Conservation (phyloP, 1,284 basidiomycete genomes). For the Gastroboletus turbinatus region DNA sequence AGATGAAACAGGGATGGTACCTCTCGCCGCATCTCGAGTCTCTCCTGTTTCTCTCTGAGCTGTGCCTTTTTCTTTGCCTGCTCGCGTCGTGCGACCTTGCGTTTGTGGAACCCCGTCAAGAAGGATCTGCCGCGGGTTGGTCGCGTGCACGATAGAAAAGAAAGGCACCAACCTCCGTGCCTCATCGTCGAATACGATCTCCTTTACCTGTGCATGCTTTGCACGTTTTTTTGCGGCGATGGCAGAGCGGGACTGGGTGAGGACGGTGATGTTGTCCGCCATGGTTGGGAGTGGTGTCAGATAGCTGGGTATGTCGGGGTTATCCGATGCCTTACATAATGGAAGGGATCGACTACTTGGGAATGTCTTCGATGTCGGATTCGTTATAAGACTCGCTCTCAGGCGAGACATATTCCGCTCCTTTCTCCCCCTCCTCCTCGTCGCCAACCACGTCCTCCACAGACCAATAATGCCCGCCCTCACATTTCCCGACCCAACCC, state of each 20-base stretch:
- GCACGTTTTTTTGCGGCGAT: constrained; percentile 62
- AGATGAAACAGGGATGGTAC: constrained; percentile 40
- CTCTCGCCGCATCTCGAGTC: constrained; percentile 66
- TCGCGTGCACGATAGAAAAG: not conserved
- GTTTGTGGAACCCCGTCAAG: constrained; percentile 85
- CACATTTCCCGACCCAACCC: constrained; percentile 9
- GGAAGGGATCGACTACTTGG: constrained; percentile 32
- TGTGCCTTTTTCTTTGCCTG: constrained; percentile 64
- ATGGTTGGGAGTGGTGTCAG: constrained; percentile 11
- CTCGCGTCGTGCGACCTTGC: constrained; percentile 76
- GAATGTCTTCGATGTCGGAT: constrained; percentile 32
- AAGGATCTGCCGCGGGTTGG: constrained; percentile 57
- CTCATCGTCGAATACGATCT: constrained; percentile 76
- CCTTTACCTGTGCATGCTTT: constrained; percentile 59
- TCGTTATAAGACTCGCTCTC: constrained; percentile 39
- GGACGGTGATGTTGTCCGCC: constrained; percentile 49
- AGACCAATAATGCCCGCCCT: constrained; percentile 30
- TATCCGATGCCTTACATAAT: constrained; percentile 33
- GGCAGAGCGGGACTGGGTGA: constrained; percentile 60
- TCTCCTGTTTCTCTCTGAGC: constrained; percentile 67
- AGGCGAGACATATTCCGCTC: constrained; percentile 36
- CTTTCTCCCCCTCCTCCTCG: constrained; percentile 15
- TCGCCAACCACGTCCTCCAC: not conserved
- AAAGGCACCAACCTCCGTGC: constrained; percentile 55
- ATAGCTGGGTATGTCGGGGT: constrained; percentile 17